A percentile compares a stretch with the other conserved stretches of the same genome.
These are phyloP conservation scores for Botrytis deweyae DNA, from an alignment of 2,329 filamentous ascomycete species.

Conservation along the genomic window DNA sequence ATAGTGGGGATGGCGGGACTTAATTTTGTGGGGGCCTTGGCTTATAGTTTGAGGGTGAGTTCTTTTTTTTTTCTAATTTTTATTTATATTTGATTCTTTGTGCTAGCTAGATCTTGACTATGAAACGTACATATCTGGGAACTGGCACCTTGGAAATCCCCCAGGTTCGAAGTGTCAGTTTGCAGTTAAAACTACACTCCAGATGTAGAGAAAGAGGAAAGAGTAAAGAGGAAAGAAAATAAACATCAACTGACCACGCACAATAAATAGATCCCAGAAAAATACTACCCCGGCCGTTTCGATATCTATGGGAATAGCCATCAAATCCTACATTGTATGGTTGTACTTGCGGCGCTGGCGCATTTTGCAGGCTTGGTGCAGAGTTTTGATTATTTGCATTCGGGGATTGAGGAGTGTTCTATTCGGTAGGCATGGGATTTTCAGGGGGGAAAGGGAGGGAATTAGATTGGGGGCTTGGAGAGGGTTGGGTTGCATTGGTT, in stretches of 20 bases:
- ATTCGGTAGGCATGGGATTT: neutral
- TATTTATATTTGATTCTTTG: neutral
- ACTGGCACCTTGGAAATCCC: neutral
- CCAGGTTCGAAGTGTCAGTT: neutral
- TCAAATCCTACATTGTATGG: conserved; percentile 38
- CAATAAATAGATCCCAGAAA: conserved; percentile 32
- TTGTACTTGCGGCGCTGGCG: conserved; percentile 32
- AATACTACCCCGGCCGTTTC: conserved; percentile 30
- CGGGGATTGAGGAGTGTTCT: neutral
- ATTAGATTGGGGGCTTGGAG: neutral
- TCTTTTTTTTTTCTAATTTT: neutral
- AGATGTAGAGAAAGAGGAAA: accelerated
- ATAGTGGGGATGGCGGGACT: conserved; percentile 23
- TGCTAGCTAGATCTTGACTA: too few relatives aligned
- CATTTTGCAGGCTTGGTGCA: conserved; percentile 17
- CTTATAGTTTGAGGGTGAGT: conserved; percentile 24
- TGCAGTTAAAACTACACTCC: too few relatives aligned
- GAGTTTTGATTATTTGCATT: conserved; percentile 13
- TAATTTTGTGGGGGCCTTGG: conserved; percentile 26
- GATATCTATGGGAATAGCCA: conserved; percentile 37
- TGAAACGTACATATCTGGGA: neutral
- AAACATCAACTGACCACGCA: neutral
- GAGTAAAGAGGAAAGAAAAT: too few relatives aligned
- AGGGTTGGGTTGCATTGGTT: too few relatives aligned
- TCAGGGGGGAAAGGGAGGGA: neutral